Evolutionary conservation across 1,284 basidiomycete species (phyloP).

Genomic region (Tilletiopsis washingtonensis): DNA sequence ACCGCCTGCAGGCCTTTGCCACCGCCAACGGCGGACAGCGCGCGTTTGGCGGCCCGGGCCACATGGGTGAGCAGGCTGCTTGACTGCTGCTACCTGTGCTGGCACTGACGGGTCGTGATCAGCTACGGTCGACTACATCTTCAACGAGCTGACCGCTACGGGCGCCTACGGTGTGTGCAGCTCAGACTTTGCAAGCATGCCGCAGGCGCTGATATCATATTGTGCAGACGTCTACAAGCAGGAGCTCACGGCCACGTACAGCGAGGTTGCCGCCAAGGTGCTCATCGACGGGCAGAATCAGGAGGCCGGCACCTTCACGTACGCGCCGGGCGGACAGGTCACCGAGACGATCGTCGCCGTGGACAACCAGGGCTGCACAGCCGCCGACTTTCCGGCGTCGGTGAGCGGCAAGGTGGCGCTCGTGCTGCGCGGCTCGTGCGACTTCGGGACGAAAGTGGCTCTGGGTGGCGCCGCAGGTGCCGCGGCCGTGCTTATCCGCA

Average conservation of each 20-base stretch:
- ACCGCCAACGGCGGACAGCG: constrained; percentile 11
- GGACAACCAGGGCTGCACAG: constrained; percentile 14
- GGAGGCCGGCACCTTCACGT: constrained; percentile 10
- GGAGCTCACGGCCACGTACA: constrained; percentile 17
- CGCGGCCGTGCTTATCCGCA: constrained; percentile 13
- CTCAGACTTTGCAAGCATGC: not conserved
- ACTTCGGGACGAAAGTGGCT: constrained; percentile 12
- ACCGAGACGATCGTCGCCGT: constrained; percentile 9
- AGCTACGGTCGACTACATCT: constrained; percentile 15
- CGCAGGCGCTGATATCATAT: not conserved
- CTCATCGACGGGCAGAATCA: constrained; percentile 7
- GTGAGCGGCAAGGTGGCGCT: constrained; percentile 16
- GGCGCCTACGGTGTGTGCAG: constrained; percentile 9
- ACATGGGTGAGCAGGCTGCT: too few relatives aligned
- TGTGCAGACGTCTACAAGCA: constrained; percentile 12
- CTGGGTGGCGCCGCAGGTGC: constrained; percentile 14
- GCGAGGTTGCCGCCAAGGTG: constrained; percentile 10
- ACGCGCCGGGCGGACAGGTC: constrained; percentile 16
- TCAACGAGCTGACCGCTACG: constrained; percentile 5
- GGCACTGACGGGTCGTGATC: too few relatives aligned
- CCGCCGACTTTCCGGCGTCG: constrained; percentile 10
- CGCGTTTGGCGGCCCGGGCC: constrained; percentile 16
- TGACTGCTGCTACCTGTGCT: too few relatives aligned
- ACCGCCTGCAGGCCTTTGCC: constrained; percentile 12
- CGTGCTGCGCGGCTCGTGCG: constrained; percentile 13